Percentiles rank a stretch among this genome's conserved stretches.
Conservation (phyloP, 2,329 filamentous ascomycete species). For the Sporothrix pallida region DNA sequence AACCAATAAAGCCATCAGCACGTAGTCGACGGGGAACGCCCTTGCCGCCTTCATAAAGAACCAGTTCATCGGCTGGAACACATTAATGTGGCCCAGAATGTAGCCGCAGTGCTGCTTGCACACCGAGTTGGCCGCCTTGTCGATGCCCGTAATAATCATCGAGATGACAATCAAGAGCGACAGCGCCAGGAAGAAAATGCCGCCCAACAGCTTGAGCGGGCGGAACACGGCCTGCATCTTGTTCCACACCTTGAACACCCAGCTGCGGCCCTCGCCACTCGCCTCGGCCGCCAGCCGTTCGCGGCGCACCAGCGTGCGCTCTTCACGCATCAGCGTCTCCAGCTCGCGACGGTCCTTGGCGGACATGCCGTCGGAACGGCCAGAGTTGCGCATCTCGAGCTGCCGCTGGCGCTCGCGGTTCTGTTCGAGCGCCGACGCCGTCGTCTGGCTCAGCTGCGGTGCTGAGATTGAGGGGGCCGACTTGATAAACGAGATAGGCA, state of each 20-base stretch:
- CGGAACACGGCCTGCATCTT: constrained; percentile 82
- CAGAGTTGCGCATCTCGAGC: constrained; percentile 82
- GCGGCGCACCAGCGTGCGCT: constrained; percentile 87
- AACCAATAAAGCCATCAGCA: constrained; percentile 83
- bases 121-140: constrained; percentile 94
- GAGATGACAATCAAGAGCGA: constrained; percentile 81
- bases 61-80: constrained; percentile 96
- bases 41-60: constrained; percentile 79
- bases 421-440: constrained; percentile 78
- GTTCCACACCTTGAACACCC: constrained; percentile 75
- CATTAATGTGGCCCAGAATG: constrained; percentile 81
- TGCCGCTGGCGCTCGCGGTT: constrained; percentile 93
- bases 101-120: constrained; percentile 93
- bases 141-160: constrained; percentile 93
- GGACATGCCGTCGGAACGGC: constrained; percentile 74
- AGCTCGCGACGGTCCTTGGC: constrained; percentile 88
- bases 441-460: constrained; percentile 76
- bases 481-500: constrained; percentile 91
- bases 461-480: constrained; percentile 85
- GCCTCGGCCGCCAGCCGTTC: constrained; percentile 86
- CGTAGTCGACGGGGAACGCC: constrained; percentile 89
- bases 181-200: constrained; percentile 76
- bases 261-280: constrained; percentile 75
- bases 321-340: constrained; percentile 84
- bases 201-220: constrained; percentile 86